Conservation (phyloP, 2,329 filamentous ascomycete species). For the Aspergillus bombycis region DNA sequence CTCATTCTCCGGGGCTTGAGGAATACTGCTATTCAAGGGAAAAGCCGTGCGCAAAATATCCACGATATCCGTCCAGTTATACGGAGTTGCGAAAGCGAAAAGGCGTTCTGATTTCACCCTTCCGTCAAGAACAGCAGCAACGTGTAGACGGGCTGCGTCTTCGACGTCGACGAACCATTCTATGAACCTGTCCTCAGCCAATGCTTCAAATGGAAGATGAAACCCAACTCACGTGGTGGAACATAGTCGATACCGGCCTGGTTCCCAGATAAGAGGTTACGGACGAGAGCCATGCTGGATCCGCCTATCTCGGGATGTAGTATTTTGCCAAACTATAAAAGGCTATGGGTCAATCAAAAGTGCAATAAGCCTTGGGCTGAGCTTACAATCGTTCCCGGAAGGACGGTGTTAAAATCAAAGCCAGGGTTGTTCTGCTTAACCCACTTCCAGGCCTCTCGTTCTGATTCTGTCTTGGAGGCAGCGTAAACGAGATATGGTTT, state of each 20-base stretch:
- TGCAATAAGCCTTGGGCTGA: background rate
- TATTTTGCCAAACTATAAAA: background rate
- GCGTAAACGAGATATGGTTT: conserved; percentile 21
- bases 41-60: background rate
- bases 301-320: conserved; percentile 1
- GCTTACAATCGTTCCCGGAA: conserved; percentile 36
- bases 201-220: background rate
- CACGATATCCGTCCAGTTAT: conserved; percentile 47
- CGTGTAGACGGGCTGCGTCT: conserved; percentile 55
- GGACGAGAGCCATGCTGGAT: background rate
- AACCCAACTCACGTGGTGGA: conserved; percentile 19
- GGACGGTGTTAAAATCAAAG: conserved; percentile 49
- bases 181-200: conserved; percentile 21
- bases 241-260: background rate
- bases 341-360: background rate
- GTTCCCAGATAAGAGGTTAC: conserved; percentile 14
- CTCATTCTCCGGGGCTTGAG: background rate
- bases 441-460: conserved; percentile 53
- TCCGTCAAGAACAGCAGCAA: conserved; percentile 54
- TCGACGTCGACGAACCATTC: conserved; percentile 52
- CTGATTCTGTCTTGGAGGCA: conserved; percentile 52
- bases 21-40: background rate
- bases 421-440: conserved; percentile 46
- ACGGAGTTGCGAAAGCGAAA: conserved; percentile 55
- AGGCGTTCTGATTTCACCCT: conserved; percentile 54